Evolutionary conservation across 2,329 filamentous ascomycete species (phyloP).

Genomic region (Orbilia javanica): DNA sequence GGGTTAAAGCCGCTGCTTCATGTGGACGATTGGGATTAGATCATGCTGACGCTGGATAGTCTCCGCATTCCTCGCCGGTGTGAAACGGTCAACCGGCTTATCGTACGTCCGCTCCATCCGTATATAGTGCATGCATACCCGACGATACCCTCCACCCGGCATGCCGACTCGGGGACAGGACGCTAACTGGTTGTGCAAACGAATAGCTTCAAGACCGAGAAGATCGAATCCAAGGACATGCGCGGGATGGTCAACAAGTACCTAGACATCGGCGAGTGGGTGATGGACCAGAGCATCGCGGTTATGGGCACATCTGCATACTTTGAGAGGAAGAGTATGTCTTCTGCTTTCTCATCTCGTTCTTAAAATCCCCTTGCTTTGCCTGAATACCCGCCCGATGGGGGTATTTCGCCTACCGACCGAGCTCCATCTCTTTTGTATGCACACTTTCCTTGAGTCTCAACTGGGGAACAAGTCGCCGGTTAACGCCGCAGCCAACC

Average conservation of each 20-base stretch:
- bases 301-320: constrained; percentile 87
- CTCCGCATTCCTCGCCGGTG: constrained; percentile 94
- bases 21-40: background rate
- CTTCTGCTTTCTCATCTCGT: constrained; percentile 16
- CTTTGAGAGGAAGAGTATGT: constrained; percentile 80
- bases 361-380: constrained; percentile 10
- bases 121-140: background rate
- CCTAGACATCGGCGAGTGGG: constrained; percentile 94
- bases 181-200: constrained; percentile 65
- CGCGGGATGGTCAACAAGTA: constrained; percentile 83
- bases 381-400: background rate
- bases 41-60: constrained; percentile 67
- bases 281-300: constrained; percentile 97
- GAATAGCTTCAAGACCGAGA: constrained; percentile 85
- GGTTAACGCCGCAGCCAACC: constrained; percentile 43
- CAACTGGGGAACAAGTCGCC: constrained; percentile 5
- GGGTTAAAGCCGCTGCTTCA: constrained; percentile 66
- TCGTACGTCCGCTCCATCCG: constrained; percentile 77
- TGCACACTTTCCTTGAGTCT: constrained; percentile 17
- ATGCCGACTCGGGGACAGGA: background rate
- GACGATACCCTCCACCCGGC: background rate
- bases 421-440: background rate
- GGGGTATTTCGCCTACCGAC: background rate
- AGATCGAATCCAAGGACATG: constrained; percentile 86
- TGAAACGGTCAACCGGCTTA: constrained; percentile 96